Base-by-base conservation (phyloP, 208 protist genomes). In the Herpetomonas tarakana region DNA sequence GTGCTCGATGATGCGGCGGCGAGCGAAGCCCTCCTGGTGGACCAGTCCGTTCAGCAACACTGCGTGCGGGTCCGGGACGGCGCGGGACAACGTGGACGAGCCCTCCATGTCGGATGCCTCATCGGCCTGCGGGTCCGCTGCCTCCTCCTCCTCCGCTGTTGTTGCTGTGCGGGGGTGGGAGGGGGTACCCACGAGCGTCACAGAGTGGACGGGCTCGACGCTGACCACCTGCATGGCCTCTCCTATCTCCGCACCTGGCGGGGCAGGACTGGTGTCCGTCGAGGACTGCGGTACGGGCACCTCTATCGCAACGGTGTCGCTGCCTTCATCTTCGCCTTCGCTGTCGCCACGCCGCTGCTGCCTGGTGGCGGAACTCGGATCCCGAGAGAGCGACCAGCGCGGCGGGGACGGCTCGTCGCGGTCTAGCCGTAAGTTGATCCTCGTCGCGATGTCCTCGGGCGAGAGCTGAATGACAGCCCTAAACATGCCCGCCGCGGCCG, bases 1-100 rank as follows among this genome's bases (percentile, higher is more conserved):
- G 29, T 53, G 28, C n/a, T 52, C 51, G 28, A 50, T 21, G 18
- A 68, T 18, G 11, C 19, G n/a, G 11, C 52, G 52, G 3, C 62
- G 62, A 1, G 53, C 44, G 22, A 12, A 16, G 0, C 29, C 19
- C 45, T 68, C 62, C 41, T 58, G 21, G 6, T n/a, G 27, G 9
- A 30, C 39, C 4, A 68, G 44, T 2, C 52, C 61, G n/a, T 0
- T 1, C 35, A 51, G 9, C 2, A 41, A 14, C 35, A 18, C 35
- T 6, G 35, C 14, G 35, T 6, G 9, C 9, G 35, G 35, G 35
- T 41, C 35, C 9, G 14, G 9, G 9, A 6, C 6, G 9, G 9
- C 9, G 9, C 6, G 6, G 35, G 35, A 6, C 6, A 41, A 14
- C 6, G 35, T 6, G 9, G 35, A 6, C 35, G 6, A 6, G 14